Base-by-base conservation (phyloP, 1,139 yeast genomes). In the Yarrowia galli region DNA sequence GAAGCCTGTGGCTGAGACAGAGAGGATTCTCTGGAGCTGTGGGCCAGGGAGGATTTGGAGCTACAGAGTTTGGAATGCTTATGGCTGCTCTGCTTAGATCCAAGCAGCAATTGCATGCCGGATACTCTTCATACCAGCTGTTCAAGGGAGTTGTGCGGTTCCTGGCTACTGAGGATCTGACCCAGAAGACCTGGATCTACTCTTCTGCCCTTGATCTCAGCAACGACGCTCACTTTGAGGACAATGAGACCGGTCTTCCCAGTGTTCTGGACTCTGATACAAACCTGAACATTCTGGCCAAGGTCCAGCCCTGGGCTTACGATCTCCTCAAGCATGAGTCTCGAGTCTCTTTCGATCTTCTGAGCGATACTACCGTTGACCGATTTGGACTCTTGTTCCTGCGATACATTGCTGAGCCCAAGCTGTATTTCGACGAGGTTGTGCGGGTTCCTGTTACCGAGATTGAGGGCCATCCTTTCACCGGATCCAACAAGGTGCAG, bases 81-180 rank as follows among this genome's bases (percentile, higher is more conserved):
- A 86, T 92, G 88, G 88, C 97, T 56, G 89, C 92, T 1, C 80
- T 95, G 69, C 81, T 95, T 53, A 84, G 83, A 71, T 93, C 96
- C 23, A 89, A 89, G 74, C 89, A 87, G 74, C 88, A 92, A 40
- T 81, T 95, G 69, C 78, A 92, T 60, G 89, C 88, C 73, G 99
- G 98, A 1, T 93, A 90, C 76, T 91, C 97, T 4, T 89, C 96
- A 36, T 95, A 92, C 76, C 99, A 95, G 79, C 80, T 95, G 68
- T 95, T 95, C 81, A 92, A 91, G 77, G 97, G 96, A 75, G 87
- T 92, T 1, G 83, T 95, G 67, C 87, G 88, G 73, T 93, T 89
- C 74, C 77, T 95, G 70, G 96, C 98, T 1, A 85, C 91, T 3
- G 87, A 88, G 81, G 95, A 91, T 74, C 79, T 93, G 68, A 78